A percentile compares a stretch with the other conserved stretches of the same genome.
These are phyloP conservation scores for Nakaseomyces kungkrabaensis DNA, from an alignment of 1,139 yeast genomes.

Conservation along the genomic window DNA sequence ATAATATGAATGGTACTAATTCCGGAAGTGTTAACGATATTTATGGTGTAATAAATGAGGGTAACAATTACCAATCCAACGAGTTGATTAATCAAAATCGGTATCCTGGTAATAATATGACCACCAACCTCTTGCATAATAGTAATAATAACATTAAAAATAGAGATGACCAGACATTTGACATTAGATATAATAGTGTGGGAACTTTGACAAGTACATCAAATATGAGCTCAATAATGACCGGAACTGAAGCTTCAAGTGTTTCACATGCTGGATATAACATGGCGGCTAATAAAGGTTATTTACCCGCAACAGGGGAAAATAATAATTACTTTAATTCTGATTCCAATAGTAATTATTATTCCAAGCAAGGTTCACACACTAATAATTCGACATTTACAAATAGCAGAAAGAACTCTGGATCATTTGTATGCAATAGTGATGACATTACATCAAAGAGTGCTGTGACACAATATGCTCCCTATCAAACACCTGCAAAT, in stretches of 20 bases:
- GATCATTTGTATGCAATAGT: background rate
- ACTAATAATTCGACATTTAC: background rate
- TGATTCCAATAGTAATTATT: background rate
- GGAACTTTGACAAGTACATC: slow-evolving; percentile 1
- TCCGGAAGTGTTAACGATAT: background rate
- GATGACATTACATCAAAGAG: background rate
- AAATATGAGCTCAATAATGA: background rate
- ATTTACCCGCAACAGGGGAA: background rate
- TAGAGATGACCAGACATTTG: background rate
- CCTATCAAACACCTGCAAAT: background rate
- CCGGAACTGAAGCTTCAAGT: background rate
- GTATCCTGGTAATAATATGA: background rate
- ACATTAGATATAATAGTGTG: background rate
- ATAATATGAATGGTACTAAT: background rate
- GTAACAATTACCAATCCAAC: background rate
- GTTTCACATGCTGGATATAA: background rate
- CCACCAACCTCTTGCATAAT: background rate
- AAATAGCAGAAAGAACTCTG: background rate
- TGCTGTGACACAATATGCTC: background rate
- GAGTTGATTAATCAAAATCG: background rate
- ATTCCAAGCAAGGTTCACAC: background rate
- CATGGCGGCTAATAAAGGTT: background rate
- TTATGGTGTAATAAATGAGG: background rate
- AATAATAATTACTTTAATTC: background rate
- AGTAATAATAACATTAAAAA: background rate